Conservation (phyloP, 2,329 filamentous ascomycete genomes). For the Cryphonectria radicalis region DNA sequence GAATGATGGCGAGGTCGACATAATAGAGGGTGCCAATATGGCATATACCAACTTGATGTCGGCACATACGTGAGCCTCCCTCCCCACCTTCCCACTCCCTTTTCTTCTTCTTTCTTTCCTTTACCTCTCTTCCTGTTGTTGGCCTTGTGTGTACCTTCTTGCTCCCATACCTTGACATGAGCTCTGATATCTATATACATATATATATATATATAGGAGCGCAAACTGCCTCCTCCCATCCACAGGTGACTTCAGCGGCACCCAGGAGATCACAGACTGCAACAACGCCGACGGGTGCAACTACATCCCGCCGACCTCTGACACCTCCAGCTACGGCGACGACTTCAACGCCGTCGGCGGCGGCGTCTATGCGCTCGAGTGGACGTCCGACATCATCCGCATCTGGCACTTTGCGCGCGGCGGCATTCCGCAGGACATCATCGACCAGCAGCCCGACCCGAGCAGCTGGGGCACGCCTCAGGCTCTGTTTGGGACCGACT, state of each 20-base stretch:
- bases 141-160: too few species aligned
- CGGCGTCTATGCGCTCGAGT: conserved; percentile 73
- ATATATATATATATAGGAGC: conserved; percentile 27
- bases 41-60: conserved; percentile 64
- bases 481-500: conserved; percentile 67
- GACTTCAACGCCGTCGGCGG: conserved; percentile 69
- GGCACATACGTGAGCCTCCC: conserved; percentile 56
- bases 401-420: conserved; percentile 78
- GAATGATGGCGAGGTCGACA: conserved; percentile 66
- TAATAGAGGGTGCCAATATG: conserved; percentile 71
- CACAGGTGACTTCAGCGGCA: conserved; percentile 34
- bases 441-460: conserved; percentile 61
- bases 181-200: neutral
- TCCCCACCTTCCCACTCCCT: too few species aligned
- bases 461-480: conserved; percentile 69
- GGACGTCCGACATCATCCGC: conserved; percentile 69
- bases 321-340: conserved; percentile 59
- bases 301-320: conserved; percentile 44
- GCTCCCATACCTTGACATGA: neutral
- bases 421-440: conserved; percentile 68
- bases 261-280: conserved; percentile 41
- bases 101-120: neutral
- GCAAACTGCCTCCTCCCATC: conserved; percentile 18
- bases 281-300: conserved; percentile 52
- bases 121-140: too few species aligned